phyloP scores from a whole-genome alignment of 345 rosid species.

The Eucalyptus tenuipes region DNA sequence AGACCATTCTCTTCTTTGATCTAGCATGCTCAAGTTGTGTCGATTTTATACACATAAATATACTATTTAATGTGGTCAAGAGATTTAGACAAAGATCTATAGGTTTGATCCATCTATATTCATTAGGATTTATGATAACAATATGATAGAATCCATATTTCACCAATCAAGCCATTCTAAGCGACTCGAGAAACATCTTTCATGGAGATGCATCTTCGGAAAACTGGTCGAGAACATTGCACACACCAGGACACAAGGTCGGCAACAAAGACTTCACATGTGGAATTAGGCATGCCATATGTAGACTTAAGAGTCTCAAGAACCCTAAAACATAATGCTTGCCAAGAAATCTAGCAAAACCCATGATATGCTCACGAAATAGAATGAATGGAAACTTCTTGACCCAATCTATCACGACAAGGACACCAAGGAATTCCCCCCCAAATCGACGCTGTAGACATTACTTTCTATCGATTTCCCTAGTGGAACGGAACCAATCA shows the following conservation, averaged over 20 bases:
- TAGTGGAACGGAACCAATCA: not conserved
- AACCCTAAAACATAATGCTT: not conserved
- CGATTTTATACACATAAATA: not conserved
- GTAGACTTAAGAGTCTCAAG: not conserved
- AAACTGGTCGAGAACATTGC: fast-evolving
- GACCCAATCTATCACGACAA: not conserved
- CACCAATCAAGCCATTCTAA: fast-evolving
- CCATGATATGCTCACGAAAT: not conserved
- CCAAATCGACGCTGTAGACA: not conserved
- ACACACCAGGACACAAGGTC: not conserved
- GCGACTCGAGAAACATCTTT: not conserved
- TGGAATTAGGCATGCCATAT: not conserved
- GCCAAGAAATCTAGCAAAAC: not conserved
- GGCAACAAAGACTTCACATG: not conserved
- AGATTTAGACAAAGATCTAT: fast-evolving
- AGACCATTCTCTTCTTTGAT: not conserved
- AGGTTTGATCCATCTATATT: not conserved
- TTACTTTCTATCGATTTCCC: not conserved
- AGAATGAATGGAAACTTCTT: not conserved
- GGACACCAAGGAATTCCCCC: not conserved
- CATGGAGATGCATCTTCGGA: not conserved
- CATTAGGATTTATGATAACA: fast-evolving
- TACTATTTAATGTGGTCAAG: not conserved
- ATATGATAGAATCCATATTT: fast-evolving
- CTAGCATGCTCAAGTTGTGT: fast-evolving